Percentiles rank a stretch among this genome's conserved stretches.
These are phyloP conservation scores for Coemansia interrupta DNA, from an alignment of 192 early-diverging fungal genomes.

Conservation along the genomic window DNA sequence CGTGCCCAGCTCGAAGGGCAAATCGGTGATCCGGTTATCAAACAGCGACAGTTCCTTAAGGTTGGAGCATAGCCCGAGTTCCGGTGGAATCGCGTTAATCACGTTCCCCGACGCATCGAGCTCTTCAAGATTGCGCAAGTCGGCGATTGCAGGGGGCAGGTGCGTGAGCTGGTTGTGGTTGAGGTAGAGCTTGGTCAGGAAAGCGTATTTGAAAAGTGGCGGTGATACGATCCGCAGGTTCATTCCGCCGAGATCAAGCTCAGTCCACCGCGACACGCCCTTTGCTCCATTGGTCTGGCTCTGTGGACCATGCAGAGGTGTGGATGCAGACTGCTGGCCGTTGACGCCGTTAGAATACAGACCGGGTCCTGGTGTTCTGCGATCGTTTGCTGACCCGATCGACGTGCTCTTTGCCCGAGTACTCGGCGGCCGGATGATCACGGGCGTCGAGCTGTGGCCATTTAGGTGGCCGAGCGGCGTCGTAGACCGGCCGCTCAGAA, in stretches of 20 bases:
- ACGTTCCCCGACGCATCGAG: slow-evolving; percentile 91
- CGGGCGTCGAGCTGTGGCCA: slow-evolving; percentile 38
- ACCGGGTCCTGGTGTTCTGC: slow-evolving; percentile 32
- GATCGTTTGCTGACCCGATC: slow-evolving; percentile 39
- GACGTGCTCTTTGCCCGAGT: slow-evolving; percentile 49
- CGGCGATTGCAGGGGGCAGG: slow-evolving; percentile 66
- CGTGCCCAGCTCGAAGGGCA: slow-evolving; percentile 86
- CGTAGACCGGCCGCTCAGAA: slow-evolving; percentile 44
- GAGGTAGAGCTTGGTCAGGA: slow-evolving; percentile 89
- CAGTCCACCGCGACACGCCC: slow-evolving; percentile 64
- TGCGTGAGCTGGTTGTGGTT: slow-evolving; percentile 91
- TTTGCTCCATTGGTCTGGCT: slow-evolving; percentile 6
- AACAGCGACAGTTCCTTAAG: slow-evolving; percentile 83
- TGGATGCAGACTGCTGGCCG: slow-evolving; percentile 12
- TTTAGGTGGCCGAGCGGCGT: slow-evolving; percentile 46
- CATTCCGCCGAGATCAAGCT: slow-evolving; percentile 95
- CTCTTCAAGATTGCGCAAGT: slow-evolving; percentile 63
- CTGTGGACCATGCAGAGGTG: slow-evolving; percentile 14
- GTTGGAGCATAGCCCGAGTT: slow-evolving; percentile 78
- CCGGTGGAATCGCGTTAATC: slow-evolving; percentile 75
- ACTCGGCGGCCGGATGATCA: slow-evolving; percentile 45
- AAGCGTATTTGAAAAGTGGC: slow-evolving; percentile 75
- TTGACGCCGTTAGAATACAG: slow-evolving; percentile 16
- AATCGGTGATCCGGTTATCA: slow-evolving; percentile 81
- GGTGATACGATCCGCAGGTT: slow-evolving; percentile 73